Evolutionary conservation across 495 filamentous ascomycete genomes (phyloP), one percentile per base, ranked within the genome.

Genomic region (Penicillium longicatenatum): DNA sequence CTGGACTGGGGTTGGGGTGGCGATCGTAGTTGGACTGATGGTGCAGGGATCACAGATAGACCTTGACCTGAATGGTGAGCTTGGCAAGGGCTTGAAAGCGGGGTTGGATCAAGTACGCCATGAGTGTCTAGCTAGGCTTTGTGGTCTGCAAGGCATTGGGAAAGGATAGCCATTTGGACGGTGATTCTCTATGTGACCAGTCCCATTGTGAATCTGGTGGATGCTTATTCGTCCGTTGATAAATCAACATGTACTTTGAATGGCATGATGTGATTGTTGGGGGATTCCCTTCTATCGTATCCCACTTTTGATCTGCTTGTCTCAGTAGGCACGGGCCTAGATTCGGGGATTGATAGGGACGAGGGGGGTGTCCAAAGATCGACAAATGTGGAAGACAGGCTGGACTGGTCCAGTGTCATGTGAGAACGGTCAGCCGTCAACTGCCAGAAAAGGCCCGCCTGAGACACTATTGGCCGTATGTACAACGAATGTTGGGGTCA

Each of bases 401-500:
- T 42, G 6, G 56, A 46, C 49, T 46, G 39, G 19, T 48, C 44
- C 8, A 39, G 17, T 55, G 42, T 31, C 30, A 37, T 47, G 19
- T 14, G 19, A 16, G 52, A 35, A n/a, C 19, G 14, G 11, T 35
- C 47, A 31, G 41, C 48, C 22, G 37, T 2, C 10, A 16, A 20
- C 17, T 41, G 22, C 2, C 19, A 47, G 29, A 60, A 57, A 55
- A 60, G 46, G 58, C 45, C 52, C 52, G 55, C 4, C 1, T 35
- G 45, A 29, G 37, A 10, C 54, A 17, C 55, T 14, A 69, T 69
- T 69, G 64, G 67, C 24, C 19, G 24, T 11, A 20, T 37, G 51
- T 22, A 21, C 29, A 45, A 55, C 61, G 54, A 67, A 65, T 69
- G 58, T 50, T n/a, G 45, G 50, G 35, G 48, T 19, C 26, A 59